These are phyloP conservation scores for Rugonectria rugulosa DNA, from an alignment of 2,329 filamentous ascomycete genomes.

Conservation along the genomic window DNA sequence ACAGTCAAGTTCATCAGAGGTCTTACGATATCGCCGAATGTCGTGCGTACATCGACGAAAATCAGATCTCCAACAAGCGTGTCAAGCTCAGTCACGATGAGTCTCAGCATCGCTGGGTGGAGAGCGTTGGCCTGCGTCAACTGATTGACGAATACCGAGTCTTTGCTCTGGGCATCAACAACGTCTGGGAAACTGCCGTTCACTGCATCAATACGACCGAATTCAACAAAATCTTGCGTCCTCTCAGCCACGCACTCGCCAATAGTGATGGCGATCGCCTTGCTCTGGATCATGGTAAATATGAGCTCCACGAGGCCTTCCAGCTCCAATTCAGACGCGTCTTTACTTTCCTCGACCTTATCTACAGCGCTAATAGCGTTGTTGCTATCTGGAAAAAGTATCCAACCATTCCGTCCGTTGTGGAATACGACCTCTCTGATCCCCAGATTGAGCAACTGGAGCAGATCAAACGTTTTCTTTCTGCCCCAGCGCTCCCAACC, in stretches of 20 bases:
- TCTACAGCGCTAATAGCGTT: constrained; percentile 41
- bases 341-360: constrained; percentile 30
- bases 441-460: constrained; percentile 26
- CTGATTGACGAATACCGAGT: constrained; percentile 35
- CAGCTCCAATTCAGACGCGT: constrained; percentile 28
- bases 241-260: constrained; percentile 31
- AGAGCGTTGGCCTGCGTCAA: constrained; percentile 29
- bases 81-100: constrained; percentile 33
- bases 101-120: constrained; percentile 36
- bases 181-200: constrained; percentile 30
- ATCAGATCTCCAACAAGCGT: constrained; percentile 39
- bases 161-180: constrained; percentile 33
- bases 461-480: constrained; percentile 37
- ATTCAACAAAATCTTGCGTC: constrained; percentile 37
- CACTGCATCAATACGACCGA: constrained; percentile 26
- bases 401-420: constrained; percentile 30
- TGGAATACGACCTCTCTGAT: constrained; percentile 32
- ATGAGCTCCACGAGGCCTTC: constrained; percentile 35
- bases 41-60: constrained; percentile 30
- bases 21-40: constrained; percentile 36
- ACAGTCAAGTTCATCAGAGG: constrained; percentile 31
- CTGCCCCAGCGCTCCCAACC: constrained; percentile 34
- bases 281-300: constrained; percentile 18
- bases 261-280: constrained; percentile 31
- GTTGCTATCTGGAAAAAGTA: constrained; percentile 37